These are phyloP conservation scores for Aspergillus novofumigatus DNA, from an alignment of 2,329 filamentous ascomycete species.

Conservation along the genomic window DNA sequence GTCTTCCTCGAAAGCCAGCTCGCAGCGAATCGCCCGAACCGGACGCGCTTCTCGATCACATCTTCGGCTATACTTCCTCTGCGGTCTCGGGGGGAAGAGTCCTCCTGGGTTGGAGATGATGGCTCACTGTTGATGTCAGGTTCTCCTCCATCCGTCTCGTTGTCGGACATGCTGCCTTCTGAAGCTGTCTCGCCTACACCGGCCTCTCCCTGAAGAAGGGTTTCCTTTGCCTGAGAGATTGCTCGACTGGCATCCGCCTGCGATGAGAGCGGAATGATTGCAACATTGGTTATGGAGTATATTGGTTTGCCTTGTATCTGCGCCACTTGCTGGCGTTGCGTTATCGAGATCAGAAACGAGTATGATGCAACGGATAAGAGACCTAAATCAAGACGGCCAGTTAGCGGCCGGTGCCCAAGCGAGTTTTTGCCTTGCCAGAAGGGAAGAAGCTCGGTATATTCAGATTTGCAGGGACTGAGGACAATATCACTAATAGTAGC, in stretches of 20 bases:
- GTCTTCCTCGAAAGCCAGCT: conserved; percentile 87
- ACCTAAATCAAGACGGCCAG: conserved; percentile 49
- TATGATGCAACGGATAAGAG: conserved; percentile 76
- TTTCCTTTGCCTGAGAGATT: conserved; percentile 59
- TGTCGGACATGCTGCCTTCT: conserved; percentile 24
- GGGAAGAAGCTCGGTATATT: background rate
- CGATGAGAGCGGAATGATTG: conserved; percentile 81
- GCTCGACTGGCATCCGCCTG: conserved; percentile 69
- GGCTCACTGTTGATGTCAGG: conserved; percentile 24
- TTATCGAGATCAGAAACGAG: conserved; percentile 83
- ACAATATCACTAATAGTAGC: background rate
- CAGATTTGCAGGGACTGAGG: background rate
- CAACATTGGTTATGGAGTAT: conserved; percentile 83
- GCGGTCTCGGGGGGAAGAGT: conserved; percentile 25
- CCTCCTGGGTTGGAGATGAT: conserved; percentile 24
- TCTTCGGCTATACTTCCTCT: conserved; percentile 71
- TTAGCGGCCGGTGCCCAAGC: background rate
- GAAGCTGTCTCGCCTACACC: conserved; percentile 26
- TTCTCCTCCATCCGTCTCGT: conserved; percentile 25
- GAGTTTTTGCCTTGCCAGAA: background rate
- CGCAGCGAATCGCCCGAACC: conserved; percentile 83
- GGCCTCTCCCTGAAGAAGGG: conserved; percentile 38
- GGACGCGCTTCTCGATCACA: conserved; percentile 76
- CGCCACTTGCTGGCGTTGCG: conserved; percentile 80
- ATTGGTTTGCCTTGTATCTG: conserved; percentile 76